Base-by-base conservation (phyloP, 1,139 yeast genomes). In the Protomyces inundatus region DNA sequence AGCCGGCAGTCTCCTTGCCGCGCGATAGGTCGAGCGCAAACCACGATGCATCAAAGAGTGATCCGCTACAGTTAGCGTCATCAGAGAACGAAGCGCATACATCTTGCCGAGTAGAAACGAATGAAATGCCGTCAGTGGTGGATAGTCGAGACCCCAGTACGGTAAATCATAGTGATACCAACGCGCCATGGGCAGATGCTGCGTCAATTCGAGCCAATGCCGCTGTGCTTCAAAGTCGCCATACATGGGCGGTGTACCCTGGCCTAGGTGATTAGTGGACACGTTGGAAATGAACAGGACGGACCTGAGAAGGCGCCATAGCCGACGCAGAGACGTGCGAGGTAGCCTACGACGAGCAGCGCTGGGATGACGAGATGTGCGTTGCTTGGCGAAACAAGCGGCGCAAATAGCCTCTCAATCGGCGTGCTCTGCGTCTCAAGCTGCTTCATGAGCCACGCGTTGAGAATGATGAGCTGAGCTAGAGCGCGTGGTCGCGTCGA, bases 181-280 rank as follows among this genome's bases (percentile, higher is more conserved):
- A 67, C 87, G 72, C 0, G 78, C 75, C 1, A 89, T 75, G 0
- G 97, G 96, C 62, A 91, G 74, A 69, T 85, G 83, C 53, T 80
- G 84, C 0, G 98, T 91, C 65, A 93, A 79, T 74, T 95, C 98
- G 84, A 93, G 82, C 98, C 98, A 93, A 73, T 93, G 98, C 69
- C 98, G 81, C 74, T 95, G 98, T 0, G 98, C 98, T 75, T 95
- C 99, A 73, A 93, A 93, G 73, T 93, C 98, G 3, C 98, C 98
- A 77, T 79, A 85, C 82, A 89, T 82, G 6, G 98, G 98, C 12
- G 86, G 84, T 3, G 79, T 77, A 7, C 79, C 77, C 14, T 52
- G 55, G 7, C 70, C 70, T 68, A 36, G 16, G 30, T 10, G 4
- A 9, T 10, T n/a, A 12, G 10, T 14, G 10, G 42, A 37, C 42